These are phyloP conservation scores for Pelargonium fulgidum DNA, from an alignment of 441 rosid genomes.

Conservation along the genomic window DNA sequence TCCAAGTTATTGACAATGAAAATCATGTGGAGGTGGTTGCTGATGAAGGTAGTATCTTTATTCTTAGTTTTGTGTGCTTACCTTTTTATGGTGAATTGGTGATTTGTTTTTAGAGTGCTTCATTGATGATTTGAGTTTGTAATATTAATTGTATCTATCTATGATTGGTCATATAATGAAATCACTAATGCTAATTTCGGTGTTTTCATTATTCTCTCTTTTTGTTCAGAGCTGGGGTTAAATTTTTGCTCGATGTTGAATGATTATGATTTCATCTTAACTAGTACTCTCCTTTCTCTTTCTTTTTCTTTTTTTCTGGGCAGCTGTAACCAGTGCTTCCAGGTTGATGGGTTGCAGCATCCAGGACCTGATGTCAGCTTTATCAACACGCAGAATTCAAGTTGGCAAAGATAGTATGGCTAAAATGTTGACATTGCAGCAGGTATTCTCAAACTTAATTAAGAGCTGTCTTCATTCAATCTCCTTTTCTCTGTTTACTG, in stretches of 20 bases:
- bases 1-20: constrained; percentile 63
- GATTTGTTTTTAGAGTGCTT: constrained; percentile 8
- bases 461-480: background rate
- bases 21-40: constrained; percentile 75
- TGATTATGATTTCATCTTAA: background rate
- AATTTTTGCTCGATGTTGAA: background rate
- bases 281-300: no score
- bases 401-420: constrained; percentile 61
- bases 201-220: background rate
- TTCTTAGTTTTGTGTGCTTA: constrained; percentile 11
- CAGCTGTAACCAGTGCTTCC: constrained; percentile 70
- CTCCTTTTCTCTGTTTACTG: background rate
- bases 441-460: constrained; percentile 40
- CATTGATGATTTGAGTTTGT: constrained; percentile 7
- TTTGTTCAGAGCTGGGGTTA: background rate
- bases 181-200: background rate
- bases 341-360: constrained; percentile 63
- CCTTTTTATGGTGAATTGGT: background rate
- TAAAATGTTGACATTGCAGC: constrained; percentile 65
- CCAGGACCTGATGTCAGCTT: constrained; percentile 48
- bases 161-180: constrained; percentile 6
- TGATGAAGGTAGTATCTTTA: constrained; percentile 56
- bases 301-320: constrained; percentile 32
- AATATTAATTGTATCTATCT: background rate
- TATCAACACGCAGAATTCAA: constrained; percentile 64